These are phyloP conservation scores for Schoenoplectus tabernaemontani DNA, from an alignment of 202 grass and related monocot genomes.

Conservation along the genomic window DNA sequence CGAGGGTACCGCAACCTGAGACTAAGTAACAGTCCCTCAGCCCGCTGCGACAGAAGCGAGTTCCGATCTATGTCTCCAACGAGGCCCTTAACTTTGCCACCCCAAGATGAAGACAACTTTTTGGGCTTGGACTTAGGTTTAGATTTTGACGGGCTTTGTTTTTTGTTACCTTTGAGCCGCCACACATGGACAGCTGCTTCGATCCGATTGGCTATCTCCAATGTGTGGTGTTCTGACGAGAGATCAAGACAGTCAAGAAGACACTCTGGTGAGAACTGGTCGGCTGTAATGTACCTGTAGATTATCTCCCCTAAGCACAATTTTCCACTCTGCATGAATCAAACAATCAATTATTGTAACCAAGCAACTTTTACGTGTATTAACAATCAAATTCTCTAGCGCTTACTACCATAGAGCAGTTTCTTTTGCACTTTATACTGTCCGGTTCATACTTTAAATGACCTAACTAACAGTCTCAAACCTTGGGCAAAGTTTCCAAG, in stretches of 20 bases:
- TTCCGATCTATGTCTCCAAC: constrained; percentile 64
- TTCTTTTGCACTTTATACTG: not conserved
- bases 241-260: constrained; percentile 90
- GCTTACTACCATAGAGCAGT: not conserved
- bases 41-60: constrained; percentile 54
- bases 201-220: constrained; percentile 92
- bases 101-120: constrained; percentile 53
- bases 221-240: constrained; percentile 88
- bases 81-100: constrained; percentile 87
- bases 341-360: not conserved
- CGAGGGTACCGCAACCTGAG: constrained; percentile 83
- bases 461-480: constrained; percentile 18
- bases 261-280: constrained; percentile 93
- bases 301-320: constrained; percentile 97
- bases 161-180: constrained; percentile 71
- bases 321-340: constrained; percentile 64
- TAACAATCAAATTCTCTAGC: not conserved
- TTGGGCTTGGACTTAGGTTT: constrained; percentile 49
- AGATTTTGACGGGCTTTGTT: constrained; percentile 15
- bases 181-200: constrained; percentile 93
- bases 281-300: constrained; percentile 84
- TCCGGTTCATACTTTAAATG: not conserved
- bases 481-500: constrained; percentile 86
- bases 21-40: constrained; percentile 75
- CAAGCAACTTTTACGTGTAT: not conserved